These are phyloP conservation scores for Ballota nigra DNA, from an alignment of 257 asterid species.

Conservation along the genomic window DNA sequence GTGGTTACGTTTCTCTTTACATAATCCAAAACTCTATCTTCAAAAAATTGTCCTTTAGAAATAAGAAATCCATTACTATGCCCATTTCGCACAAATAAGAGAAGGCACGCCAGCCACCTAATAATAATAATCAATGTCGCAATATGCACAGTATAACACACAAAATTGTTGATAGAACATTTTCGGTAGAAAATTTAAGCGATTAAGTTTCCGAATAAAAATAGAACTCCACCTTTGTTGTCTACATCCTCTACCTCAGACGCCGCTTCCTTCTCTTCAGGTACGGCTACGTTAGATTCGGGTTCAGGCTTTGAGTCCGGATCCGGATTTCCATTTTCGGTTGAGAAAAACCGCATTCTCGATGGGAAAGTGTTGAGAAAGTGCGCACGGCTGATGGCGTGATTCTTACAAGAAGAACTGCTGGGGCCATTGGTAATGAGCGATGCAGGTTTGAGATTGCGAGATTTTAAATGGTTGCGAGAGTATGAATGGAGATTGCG, in stretches of 20 bases:
- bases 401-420: neutral
- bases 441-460: constrained; percentile 18
- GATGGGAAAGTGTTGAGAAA: constrained; percentile 24
- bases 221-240: constrained; percentile 50
- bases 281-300: constrained; percentile 16
- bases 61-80: neutral
- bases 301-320: constrained; percentile 27
- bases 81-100: neutral
- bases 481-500: constrained; percentile 39
- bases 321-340: constrained; percentile 40
- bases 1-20: neutral
- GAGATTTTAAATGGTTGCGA: constrained; percentile 28
- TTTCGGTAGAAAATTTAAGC: neutral
- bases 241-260: constrained; percentile 46
- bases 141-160: neutral
- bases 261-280: constrained; percentile 37
- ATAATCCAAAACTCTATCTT: neutral
- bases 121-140: neutral
- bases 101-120: neutral
- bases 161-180: neutral
- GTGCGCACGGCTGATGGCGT: constrained; percentile 19
- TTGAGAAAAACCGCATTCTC: constrained; percentile 49
- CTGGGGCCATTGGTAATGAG: neutral
- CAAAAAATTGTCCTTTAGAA: neutral
- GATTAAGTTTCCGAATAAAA: neutral